Percentiles rank a stretch among this genome's conserved stretches.
Evolutionary conservation across 139 green algal genomes (phyloP).

Genomic region (Klebsormidium nitens): DNA sequence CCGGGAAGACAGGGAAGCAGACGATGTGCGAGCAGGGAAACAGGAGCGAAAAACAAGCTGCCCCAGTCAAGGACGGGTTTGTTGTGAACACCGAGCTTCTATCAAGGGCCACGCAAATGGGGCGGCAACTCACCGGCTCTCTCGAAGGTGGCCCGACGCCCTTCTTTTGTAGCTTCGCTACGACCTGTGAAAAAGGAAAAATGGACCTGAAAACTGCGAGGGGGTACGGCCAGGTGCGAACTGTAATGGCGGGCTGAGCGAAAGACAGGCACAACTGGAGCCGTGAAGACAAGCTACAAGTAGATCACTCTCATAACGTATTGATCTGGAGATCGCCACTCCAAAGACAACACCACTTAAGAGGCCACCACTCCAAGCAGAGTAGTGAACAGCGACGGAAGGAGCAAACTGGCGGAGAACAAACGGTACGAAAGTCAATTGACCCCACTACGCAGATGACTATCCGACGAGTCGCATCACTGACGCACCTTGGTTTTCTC

Average conservation of each 20-base stretch:
- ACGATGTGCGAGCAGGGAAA: too few relatives aligned
- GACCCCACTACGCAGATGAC: not conserved
- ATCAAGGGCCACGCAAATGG: not conserved
- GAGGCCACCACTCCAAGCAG: not conserved
- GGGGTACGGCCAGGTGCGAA: too few relatives aligned
- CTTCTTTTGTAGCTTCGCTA: conserved; percentile 71
- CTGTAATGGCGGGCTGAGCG: too few relatives aligned
- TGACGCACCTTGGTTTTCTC: conserved; percentile 64
- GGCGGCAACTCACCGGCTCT: conserved; percentile 34
- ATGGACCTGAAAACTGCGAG: not conserved
- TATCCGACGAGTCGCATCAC: not conserved
- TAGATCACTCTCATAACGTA: not conserved
- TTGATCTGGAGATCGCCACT: not conserved
- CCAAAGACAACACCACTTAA: not conserved
- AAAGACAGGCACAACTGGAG: not conserved
- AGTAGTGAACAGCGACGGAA: not conserved
- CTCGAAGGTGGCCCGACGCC: conserved; percentile 55
- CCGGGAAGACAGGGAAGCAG: too few relatives aligned
- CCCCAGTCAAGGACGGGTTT: too few relatives aligned
- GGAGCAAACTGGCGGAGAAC: not conserved
- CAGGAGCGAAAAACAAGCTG: too few relatives aligned
- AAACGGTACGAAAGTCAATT: not conserved
- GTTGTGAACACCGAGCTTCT: too few relatives aligned
- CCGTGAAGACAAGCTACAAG: not conserved
- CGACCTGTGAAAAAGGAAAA: not conserved